Conservation (phyloP, 1,284 basidiomycete genomes). For the Papiliotrema fonsecae region DNA sequence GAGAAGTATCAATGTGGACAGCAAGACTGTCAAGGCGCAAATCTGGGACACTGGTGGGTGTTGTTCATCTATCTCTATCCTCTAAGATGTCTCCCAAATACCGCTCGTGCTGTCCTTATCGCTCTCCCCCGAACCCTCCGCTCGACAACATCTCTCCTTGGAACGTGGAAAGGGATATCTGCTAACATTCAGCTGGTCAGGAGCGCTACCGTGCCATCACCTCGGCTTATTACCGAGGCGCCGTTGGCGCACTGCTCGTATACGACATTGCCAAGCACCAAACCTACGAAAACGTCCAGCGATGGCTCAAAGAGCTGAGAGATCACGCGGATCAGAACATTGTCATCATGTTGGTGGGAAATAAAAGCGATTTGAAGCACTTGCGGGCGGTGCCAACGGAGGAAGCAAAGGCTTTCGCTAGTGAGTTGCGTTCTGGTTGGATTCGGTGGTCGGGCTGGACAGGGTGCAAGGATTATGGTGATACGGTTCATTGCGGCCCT, state of each 20-base stretch:
- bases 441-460: too few relatives aligned
- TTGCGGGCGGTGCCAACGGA: constrained; percentile 93
- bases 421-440: too few relatives aligned
- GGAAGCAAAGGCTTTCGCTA: constrained; percentile 74
- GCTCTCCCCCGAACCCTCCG: neutral
- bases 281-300: constrained; percentile 90
- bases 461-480: too few relatives aligned
- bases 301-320: constrained; percentile 98
- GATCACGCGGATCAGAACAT: constrained; percentile 92
- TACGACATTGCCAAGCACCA: constrained; percentile 94
- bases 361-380: constrained; percentile 98
- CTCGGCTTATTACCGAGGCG: constrained; percentile 97
- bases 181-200: constrained; percentile 69
- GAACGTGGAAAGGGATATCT: too few relatives aligned
- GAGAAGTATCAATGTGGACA: constrained; percentile 87
- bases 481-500: too few relatives aligned
- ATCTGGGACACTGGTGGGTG: constrained; percentile 95
- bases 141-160: too few relatives aligned
- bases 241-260: constrained; percentile 86
- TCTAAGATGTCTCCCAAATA: neutral
- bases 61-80: constrained; percentile 3
- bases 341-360: constrained; percentile 89
- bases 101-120: neutral
- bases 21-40: constrained; percentile 97
- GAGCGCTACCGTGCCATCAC: constrained; percentile 99